Percentiles rank a stretch among this genome's conserved stretches.
These are phyloP conservation scores for Candida nemodendra DNA, from an alignment of 805 yeast species.

Conservation along the genomic window DNA sequence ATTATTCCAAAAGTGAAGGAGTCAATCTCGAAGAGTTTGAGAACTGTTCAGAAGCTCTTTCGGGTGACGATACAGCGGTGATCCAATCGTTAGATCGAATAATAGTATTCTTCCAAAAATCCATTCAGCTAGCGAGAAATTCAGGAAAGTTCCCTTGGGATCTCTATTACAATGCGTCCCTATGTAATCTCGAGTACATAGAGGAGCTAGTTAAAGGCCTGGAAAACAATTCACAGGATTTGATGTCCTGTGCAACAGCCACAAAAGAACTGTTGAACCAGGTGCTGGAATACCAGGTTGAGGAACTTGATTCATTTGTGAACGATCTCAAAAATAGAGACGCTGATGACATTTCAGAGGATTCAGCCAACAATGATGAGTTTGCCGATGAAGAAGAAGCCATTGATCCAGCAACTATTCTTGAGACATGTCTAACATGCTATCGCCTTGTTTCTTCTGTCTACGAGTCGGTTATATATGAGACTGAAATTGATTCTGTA, in stretches of 20 bases:
- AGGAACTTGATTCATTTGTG: constrained; percentile 28
- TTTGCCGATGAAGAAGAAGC: constrained; percentile 21
- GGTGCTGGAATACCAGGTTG: constrained; percentile 29
- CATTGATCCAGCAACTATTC: constrained; percentile 25
- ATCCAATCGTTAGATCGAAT: constrained; percentile 39
- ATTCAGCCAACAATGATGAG: constrained; percentile 1
- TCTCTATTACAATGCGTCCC: constrained; percentile 44
- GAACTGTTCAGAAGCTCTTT: constrained; percentile 33
- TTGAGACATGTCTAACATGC: constrained; percentile 28
- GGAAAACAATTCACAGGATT: constrained; percentile 10
- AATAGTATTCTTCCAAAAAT: constrained; percentile 38
- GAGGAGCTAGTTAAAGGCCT: constrained; percentile 35
- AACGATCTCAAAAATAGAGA: not conserved
- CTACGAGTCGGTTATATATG: constrained; percentile 24
- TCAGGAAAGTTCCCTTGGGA: constrained; percentile 35
- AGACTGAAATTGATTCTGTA: constrained; percentile 4
- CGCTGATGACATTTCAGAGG: not conserved
- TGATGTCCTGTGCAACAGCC: constrained; percentile 20
- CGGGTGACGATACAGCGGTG: constrained; percentile 34
- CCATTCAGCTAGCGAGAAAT: constrained; percentile 28
- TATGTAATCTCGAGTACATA: constrained; percentile 47
- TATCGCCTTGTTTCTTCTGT: constrained; percentile 26
- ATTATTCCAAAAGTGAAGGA: constrained; percentile 48
- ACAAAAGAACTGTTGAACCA: constrained; percentile 24
- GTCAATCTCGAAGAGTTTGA: constrained; percentile 35